These are phyloP conservation scores for Alnus glutinosa DNA, from an alignment of 306 rosid genomes.

Conservation along the genomic window DNA sequence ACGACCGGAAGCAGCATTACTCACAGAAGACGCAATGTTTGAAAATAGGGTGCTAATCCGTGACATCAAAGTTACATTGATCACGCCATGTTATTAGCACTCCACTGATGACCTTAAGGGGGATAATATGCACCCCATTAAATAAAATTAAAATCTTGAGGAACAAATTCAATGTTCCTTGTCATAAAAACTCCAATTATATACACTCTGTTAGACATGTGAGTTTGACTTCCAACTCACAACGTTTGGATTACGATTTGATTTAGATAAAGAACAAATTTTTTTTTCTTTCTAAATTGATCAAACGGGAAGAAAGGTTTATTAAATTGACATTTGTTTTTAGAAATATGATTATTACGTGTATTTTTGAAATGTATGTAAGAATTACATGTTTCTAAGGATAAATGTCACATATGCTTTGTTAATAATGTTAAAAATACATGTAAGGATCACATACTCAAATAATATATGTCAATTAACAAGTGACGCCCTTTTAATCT, in stretches of 20 bases:
- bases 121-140: neutral
- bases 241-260: neutral
- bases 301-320: too few relatives aligned
- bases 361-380: too few relatives aligned
- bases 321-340: too few relatives aligned
- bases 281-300: too few relatives aligned
- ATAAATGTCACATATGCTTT: too few relatives aligned
- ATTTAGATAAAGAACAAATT: neutral
- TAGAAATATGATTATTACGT: too few relatives aligned
- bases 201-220: neutral
- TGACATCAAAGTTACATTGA: constrained; percentile 15
- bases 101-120: neutral
- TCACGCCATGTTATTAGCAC: constrained; percentile 24
- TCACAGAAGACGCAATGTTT: constrained; percentile 22
- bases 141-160: neutral
- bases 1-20: neutral
- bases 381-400: too few relatives aligned
- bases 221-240: neutral
- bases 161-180: neutral
- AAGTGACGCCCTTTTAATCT: too few relatives aligned
- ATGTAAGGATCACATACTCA: too few relatives aligned
- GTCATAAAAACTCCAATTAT: neutral
- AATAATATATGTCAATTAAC: too few relatives aligned
- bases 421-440: too few relatives aligned
- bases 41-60: neutral